These are phyloP conservation scores for Diaporthe australafricana DNA, from an alignment of 2,329 filamentous ascomycete genomes.

Conservation along the genomic window DNA sequence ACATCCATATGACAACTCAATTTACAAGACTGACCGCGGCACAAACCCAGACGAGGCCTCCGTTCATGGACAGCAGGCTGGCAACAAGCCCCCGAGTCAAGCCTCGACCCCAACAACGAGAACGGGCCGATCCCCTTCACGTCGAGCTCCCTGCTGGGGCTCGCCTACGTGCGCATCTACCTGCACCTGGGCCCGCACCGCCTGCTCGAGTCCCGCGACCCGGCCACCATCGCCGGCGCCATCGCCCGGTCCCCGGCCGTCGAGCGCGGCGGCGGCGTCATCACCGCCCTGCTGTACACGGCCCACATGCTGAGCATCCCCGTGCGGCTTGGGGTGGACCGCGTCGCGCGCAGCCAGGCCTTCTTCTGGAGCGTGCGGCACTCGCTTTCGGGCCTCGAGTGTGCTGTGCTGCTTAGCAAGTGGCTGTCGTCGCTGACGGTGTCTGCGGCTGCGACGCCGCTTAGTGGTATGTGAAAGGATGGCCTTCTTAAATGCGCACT, in stretches of 20 bases:
- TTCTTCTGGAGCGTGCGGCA: conserved; percentile 70
- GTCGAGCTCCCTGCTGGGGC: conserved; percentile 57
- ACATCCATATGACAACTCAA: no score
- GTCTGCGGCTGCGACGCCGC: conserved; percentile 26
- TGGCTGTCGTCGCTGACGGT: conserved; percentile 52
- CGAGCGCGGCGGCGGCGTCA: conserved; percentile 59
- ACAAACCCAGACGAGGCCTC: conserved; percentile 45
- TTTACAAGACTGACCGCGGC: conserved; percentile 50
- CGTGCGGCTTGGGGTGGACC: conserved; percentile 64
- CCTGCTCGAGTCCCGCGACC: conserved; percentile 56
- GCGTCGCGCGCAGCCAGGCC: conserved; percentile 65
- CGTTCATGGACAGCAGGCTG: conserved; percentile 53
- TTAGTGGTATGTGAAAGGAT: conserved; percentile 4
- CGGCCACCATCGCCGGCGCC: conserved; percentile 52
- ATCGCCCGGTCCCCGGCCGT: conserved; percentile 53
- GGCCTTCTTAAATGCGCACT: no score
- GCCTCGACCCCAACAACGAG: conserved; percentile 53
- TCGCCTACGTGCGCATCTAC: conserved; percentile 60
- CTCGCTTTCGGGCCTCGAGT: conserved; percentile 65
- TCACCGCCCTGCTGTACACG: conserved; percentile 63
- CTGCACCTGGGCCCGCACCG: conserved; percentile 57
- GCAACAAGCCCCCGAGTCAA: conserved; percentile 53
- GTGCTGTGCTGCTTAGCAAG: conserved; percentile 64
- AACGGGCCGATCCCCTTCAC: conserved; percentile 56
- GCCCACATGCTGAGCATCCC: conserved; percentile 67